Evolutionary conservation across 306 rosid species (phyloP).

Genomic region (Oemleria cerasiformis): DNA sequence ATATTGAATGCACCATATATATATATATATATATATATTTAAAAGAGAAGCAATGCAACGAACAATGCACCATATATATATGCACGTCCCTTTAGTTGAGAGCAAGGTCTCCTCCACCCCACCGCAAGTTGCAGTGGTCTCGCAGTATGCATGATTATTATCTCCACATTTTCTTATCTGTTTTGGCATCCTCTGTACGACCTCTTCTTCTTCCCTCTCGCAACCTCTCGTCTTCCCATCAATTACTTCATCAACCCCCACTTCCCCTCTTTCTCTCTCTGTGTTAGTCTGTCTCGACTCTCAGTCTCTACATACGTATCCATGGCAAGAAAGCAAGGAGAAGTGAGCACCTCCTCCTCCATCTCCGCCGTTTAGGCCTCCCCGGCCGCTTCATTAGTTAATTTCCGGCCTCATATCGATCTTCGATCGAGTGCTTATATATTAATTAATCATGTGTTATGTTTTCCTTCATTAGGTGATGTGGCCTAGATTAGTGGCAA

Average conservation of each 20-base stretch:
- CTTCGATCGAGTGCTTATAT: not conserved
- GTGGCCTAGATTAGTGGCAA: constrained; percentile 89
- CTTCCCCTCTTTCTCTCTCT: not conserved
- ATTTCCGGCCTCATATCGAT: not conserved
- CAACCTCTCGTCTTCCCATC: not conserved
- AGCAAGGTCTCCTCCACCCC: not conserved
- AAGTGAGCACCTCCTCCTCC: constrained; percentile 24
- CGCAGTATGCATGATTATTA: constrained; percentile 26
- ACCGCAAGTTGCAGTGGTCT: constrained; percentile 24
- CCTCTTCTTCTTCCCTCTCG: constrained; percentile 19
- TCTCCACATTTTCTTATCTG: constrained; percentile 20
- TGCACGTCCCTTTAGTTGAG: constrained; percentile 33
- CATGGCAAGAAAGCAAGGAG: constrained; percentile 37
- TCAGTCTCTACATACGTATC: not conserved
- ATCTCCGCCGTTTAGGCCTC: not conserved
- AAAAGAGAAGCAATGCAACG: not conserved
- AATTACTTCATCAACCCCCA: not conserved
- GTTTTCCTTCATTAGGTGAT: constrained; percentile 38
- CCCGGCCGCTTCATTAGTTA: too few species aligned
- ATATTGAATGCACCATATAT: constrained; percentile 11
- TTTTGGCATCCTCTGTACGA: constrained; percentile 28
- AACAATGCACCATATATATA: not conserved
- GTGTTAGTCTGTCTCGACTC: not conserved
- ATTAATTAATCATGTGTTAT: not conserved
- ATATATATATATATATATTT: constrained; percentile 4